Percentiles rank a stretch among this genome's conserved stretches.
These are phyloP conservation scores for Aspergillus sergii DNA, from an alignment of 2,329 filamentous ascomycete genomes.

Conservation along the genomic window DNA sequence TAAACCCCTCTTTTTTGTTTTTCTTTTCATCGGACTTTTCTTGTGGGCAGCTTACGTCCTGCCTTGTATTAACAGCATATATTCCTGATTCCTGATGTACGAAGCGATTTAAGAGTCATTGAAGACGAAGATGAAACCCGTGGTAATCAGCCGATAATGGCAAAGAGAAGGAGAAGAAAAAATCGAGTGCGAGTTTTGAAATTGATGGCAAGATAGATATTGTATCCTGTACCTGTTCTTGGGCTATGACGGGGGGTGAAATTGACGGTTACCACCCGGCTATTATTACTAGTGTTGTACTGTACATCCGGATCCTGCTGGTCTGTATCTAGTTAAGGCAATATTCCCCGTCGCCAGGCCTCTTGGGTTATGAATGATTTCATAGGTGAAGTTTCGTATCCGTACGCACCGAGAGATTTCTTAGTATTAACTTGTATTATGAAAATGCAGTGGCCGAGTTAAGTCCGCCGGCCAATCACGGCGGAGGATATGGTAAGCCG, in stretches of 20 bases:
- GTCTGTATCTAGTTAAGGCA: background rate
- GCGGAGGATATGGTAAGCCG: constrained; percentile 4
- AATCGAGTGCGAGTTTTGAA: background rate
- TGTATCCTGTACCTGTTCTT: background rate
- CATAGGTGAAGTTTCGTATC: no score
- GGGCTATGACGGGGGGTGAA: no score
- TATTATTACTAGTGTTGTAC: no score
- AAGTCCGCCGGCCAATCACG: constrained; percentile 3
- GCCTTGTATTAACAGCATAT: constrained; percentile 7
- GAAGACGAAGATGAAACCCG: background rate
- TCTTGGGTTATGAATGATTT: background rate
- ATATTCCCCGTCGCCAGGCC: background rate
- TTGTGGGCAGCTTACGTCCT: constrained; percentile 8
- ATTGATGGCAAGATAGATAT: background rate
- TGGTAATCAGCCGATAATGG: background rate
- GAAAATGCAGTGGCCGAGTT: background rate
- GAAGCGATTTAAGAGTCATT: background rate
- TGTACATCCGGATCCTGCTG: no score
- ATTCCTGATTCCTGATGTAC: constrained; percentile 5
- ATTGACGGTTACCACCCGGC: no score
- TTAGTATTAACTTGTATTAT: background rate
- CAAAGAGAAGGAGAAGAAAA: background rate
- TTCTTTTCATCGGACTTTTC: background rate
- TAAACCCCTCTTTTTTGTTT: background rate
- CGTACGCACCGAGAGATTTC: no score